These are phyloP conservation scores for Amphicarpaea edgeworthii DNA, from an alignment of 306 rosid species.

Conservation along the genomic window DNA sequence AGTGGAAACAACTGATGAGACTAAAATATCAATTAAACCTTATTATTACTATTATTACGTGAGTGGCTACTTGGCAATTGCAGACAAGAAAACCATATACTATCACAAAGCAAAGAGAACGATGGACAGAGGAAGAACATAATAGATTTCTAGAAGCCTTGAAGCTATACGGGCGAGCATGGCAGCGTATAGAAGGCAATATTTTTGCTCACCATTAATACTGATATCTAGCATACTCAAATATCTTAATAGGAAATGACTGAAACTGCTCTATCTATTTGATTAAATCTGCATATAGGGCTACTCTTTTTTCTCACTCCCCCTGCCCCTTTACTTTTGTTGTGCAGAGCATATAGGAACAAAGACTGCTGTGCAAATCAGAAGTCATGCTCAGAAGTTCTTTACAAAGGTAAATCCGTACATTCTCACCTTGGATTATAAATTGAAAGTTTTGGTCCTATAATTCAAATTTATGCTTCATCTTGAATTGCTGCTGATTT, in stretches of 20 bases:
- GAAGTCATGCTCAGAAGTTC: conserved; percentile 99
- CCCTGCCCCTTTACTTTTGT: conserved; percentile 42
- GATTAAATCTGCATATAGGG: conserved; percentile 1
- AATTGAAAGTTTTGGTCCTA: conserved; percentile 25
- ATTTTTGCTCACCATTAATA: conserved; percentile 21
- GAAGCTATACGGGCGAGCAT: conserved; percentile 95
- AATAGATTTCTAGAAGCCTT: conserved; percentile 89
- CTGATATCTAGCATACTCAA: neutral
- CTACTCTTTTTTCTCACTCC: conserved; percentile 12
- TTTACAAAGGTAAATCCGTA: conserved; percentile 89
- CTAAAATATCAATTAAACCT: neutral
- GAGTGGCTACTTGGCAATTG: conserved; percentile 44
- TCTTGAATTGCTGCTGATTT: conserved; percentile 32
- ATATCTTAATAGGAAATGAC: conserved; percentile 35
- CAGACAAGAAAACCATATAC: conserved; percentile 96
- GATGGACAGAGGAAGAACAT: conserved; percentile 99
- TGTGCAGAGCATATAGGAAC: conserved; percentile 96
- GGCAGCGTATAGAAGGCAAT: conserved; percentile 98
- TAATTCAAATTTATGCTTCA: conserved; percentile 29
- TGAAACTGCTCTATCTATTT: conserved; percentile 34
- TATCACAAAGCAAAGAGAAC: conserved; percentile 95
- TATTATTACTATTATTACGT: neutral
- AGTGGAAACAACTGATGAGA: neutral
- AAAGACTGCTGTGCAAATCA: conserved; percentile 98
- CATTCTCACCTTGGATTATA: conserved; percentile 56